These are phyloP conservation scores for Trichoderma arundinaceum DNA, from an alignment of 2,329 filamentous ascomycete genomes.

Conservation along the genomic window DNA sequence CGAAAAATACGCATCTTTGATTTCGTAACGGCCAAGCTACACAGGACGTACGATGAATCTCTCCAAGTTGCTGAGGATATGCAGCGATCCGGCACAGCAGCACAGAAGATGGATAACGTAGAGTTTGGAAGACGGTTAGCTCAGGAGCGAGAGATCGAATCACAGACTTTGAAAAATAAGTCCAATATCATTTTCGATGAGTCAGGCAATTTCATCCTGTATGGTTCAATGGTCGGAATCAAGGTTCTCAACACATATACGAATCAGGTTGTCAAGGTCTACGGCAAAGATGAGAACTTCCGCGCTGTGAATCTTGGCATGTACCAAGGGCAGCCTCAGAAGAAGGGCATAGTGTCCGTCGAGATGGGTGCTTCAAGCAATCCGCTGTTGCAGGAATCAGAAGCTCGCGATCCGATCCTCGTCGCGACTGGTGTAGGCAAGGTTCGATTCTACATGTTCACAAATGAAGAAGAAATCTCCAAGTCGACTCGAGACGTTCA, in stretches of 20 bases:
- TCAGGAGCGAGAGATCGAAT: conserved; percentile 84
- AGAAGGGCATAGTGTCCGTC: conserved; percentile 90
- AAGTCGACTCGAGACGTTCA: conserved; percentile 89
- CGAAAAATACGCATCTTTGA: conserved; percentile 93
- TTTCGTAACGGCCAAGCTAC: conserved; percentile 84
- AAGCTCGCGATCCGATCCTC: conserved; percentile 87
- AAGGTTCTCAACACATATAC: conserved; percentile 97
- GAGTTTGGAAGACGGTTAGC: conserved; percentile 91
- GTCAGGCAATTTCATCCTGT: conserved; percentile 92
- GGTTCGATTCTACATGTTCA: conserved; percentile 97
- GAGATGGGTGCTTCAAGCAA: conserved; percentile 97
- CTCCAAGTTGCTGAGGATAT: conserved; percentile 87
- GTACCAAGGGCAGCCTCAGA: conserved; percentile 94
- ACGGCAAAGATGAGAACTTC: conserved; percentile 87
- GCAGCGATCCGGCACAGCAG: conserved; percentile 89
- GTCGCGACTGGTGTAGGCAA: conserved; percentile 84
- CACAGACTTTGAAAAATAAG: conserved; percentile 67
- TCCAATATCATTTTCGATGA: conserved; percentile 94
- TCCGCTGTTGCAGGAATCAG: conserved; percentile 89
- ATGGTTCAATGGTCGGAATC: conserved; percentile 87
- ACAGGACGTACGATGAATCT: conserved; percentile 94
- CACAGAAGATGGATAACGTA: conserved; percentile 82
- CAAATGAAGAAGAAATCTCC: conserved; percentile 81
- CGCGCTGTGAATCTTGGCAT: conserved; percentile 81
- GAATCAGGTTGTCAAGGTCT: conserved; percentile 88